Conservation (phyloP, 2,329 filamentous ascomycete genomes). For the Coniosporium tulheliwenetii region DNA sequence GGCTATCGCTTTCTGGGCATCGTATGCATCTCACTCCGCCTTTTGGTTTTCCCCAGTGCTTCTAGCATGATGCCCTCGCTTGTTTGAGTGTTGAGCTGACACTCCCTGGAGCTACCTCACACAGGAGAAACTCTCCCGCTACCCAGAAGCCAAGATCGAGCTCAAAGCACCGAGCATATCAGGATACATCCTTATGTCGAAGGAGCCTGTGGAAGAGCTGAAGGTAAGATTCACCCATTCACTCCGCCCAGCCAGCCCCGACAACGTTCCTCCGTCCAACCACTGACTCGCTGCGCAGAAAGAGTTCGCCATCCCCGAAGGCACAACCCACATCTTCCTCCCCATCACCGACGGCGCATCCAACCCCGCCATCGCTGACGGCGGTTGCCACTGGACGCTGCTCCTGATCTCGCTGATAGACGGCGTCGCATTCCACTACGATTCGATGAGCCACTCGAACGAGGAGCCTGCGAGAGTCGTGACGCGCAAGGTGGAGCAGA, state of each 20-base stretch:
- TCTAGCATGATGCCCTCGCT: background rate
- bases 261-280: slow-evolving; percentile 40
- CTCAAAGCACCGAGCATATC: slow-evolving; percentile 88
- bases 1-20: slow-evolving; percentile 97
- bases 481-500: slow-evolving; percentile 49
- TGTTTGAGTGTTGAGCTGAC: background rate
- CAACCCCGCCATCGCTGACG: slow-evolving; percentile 64
- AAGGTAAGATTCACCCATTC: no score
- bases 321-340: slow-evolving; percentile 89
- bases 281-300: slow-evolving; percentile 48
- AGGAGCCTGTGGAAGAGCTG: no score
- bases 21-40: slow-evolving; percentile 36
- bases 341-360: slow-evolving; percentile 74
- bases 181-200: slow-evolving; percentile 27
- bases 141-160: slow-evolving; percentile 70
- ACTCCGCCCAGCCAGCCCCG: no score
- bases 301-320: slow-evolving; percentile 59
- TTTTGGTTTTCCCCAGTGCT: background rate
- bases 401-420: slow-evolving; percentile 81
- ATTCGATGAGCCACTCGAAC: slow-evolving; percentile 67
- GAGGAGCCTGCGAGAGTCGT: slow-evolving; percentile 55
- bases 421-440: slow-evolving; percentile 90
- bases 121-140: slow-evolving; percentile 66
- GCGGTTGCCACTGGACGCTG: slow-evolving; percentile 87
- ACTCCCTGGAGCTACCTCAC: slow-evolving; percentile 53